Evolutionary conservation across 768 basidiomycete genomes (phyloP).

Genomic region (Russula emetica): DNA sequence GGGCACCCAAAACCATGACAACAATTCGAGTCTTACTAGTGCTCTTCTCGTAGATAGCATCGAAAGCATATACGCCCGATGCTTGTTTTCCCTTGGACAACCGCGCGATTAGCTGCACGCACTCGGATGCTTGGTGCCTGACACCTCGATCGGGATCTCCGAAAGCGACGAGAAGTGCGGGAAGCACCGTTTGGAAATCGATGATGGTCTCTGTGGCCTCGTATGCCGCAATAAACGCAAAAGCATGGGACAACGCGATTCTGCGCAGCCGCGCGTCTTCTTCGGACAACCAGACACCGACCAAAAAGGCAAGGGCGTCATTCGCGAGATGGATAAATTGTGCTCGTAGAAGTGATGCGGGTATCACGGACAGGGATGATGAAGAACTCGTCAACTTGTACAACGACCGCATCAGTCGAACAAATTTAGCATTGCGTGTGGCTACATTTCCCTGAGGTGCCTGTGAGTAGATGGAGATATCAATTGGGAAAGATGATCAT

Average conservation of each 20-base stretch:
- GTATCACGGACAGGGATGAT: slow-evolving; percentile 44
- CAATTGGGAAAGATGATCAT: neutral
- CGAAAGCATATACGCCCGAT: slow-evolving; percentile 63
- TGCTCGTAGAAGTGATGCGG: slow-evolving; percentile 53
- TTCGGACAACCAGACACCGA: slow-evolving; percentile 54
- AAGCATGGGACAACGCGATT: slow-evolving; percentile 67
- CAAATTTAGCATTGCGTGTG: slow-evolving; percentile 41
- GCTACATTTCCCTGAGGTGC: slow-evolving; percentile 10
- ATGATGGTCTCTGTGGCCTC: slow-evolving; percentile 45
- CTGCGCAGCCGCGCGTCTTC: slow-evolving; percentile 38
- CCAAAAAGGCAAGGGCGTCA: slow-evolving; percentile 75
- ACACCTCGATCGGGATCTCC: slow-evolving; percentile 42
- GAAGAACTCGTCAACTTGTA: slow-evolving; percentile 66
- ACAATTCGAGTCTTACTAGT: slow-evolving; percentile 42
- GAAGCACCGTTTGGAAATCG: slow-evolving; percentile 80
- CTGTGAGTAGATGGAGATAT: neutral
- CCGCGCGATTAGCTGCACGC: slow-evolving; percentile 46
- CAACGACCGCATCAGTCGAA: slow-evolving; percentile 55
- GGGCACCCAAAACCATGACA: neutral
- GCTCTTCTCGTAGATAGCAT: slow-evolving; percentile 62
- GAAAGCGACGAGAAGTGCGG: slow-evolving; percentile 61
- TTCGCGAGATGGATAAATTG: slow-evolving; percentile 67
- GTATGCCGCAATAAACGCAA: slow-evolving; percentile 79
- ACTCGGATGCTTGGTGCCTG: slow-evolving; percentile 53
- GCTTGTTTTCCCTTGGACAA: slow-evolving; percentile 42